These are phyloP conservation scores for Thymus quinquecostatus DNA, from an alignment of 257 asterid genomes.

Conservation along the genomic window DNA sequence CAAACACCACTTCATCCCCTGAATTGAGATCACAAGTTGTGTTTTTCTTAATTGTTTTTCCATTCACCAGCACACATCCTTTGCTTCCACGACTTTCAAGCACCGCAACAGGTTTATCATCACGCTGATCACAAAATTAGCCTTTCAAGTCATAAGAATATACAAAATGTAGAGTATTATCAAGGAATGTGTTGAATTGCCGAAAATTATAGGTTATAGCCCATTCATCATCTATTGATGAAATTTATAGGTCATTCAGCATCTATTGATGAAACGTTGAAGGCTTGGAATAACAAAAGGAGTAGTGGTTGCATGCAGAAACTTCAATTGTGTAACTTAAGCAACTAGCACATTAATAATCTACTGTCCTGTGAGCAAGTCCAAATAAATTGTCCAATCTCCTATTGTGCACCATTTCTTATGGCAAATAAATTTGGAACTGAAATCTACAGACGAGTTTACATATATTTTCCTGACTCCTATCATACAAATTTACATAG, in stretches of 20 bases:
- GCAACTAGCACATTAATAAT: constrained; percentile 1
- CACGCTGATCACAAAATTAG: constrained; percentile 55
- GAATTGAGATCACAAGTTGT: constrained; percentile 60
- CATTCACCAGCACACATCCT: constrained; percentile 81
- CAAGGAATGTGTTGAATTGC: constrained; percentile 6
- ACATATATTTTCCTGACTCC: neutral
- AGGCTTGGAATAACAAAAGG: neutral
- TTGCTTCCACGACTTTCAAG: constrained; percentile 80
- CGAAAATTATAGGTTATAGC: constrained; percentile 13
- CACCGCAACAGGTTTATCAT: constrained; percentile 64
- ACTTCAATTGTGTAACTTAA: neutral
- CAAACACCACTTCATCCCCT: constrained; percentile 89
- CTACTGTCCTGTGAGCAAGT: constrained; percentile 13
- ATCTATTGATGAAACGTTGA: constrained; percentile 10
- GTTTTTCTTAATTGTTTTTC: constrained; percentile 67
- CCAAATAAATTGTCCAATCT: constrained; percentile 6
- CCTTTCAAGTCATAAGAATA: constrained; percentile 23
- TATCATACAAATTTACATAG: neutral
- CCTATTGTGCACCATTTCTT: constrained; percentile 15
- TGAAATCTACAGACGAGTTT: neutral
- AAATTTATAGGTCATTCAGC: constrained; percentile 9
- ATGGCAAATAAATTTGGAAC: neutral
- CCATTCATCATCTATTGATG: constrained; percentile 20
- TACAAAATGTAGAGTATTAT: neutral
- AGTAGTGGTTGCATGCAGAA: constrained; percentile 17